phyloP scores from a whole-genome alignment of 306 rosid genomes.

The Prunus mume region DNA sequence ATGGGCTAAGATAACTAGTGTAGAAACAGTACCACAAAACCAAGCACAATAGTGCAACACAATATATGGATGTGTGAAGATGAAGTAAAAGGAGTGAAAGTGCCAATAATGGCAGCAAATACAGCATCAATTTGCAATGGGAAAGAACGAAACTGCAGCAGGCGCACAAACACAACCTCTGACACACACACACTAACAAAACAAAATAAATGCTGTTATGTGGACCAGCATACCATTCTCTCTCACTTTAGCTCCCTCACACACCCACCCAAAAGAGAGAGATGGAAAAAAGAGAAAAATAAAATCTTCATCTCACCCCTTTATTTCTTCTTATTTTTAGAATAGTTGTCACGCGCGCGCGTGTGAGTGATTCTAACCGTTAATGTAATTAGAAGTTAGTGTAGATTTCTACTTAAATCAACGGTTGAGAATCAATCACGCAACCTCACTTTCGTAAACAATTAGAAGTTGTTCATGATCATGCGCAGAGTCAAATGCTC shows the following conservation, averaged over 20 bases:
- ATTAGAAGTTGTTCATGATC: no score
- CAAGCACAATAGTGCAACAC: slow-evolving; percentile 14
- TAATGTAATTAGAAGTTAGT: no score
- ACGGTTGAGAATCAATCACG: no score
- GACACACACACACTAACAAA: slow-evolving; percentile 39
- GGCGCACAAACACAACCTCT: slow-evolving; percentile 48
- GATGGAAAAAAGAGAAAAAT: background rate
- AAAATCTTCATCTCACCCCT: slow-evolving; percentile 4
- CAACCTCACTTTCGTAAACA: no score
- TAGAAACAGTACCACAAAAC: slow-evolving; percentile 18
- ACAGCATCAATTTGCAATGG: slow-evolving; percentile 18
- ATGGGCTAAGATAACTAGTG: slow-evolving; percentile 15
- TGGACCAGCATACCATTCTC: slow-evolving; percentile 55
- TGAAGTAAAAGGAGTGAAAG: slow-evolving; percentile 13
- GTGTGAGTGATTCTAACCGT: background rate
- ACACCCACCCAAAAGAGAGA: slow-evolving; percentile 1
- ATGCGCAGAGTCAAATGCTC: no score
- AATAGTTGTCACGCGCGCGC: background rate
- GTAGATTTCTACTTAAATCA: no score
- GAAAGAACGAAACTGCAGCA: slow-evolving; percentile 25
- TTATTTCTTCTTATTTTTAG: background rate
- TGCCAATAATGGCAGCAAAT: slow-evolving; percentile 27
- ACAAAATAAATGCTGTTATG: slow-evolving; percentile 39
- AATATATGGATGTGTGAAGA: slow-evolving; percentile 26
- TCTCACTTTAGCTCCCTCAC: slow-evolving; percentile 31